Percentiles rank a stretch among this genome's conserved stretches.
phyloP scores from a whole-genome alignment of 208 protist species.

The Leishmania mexicana region DNA sequence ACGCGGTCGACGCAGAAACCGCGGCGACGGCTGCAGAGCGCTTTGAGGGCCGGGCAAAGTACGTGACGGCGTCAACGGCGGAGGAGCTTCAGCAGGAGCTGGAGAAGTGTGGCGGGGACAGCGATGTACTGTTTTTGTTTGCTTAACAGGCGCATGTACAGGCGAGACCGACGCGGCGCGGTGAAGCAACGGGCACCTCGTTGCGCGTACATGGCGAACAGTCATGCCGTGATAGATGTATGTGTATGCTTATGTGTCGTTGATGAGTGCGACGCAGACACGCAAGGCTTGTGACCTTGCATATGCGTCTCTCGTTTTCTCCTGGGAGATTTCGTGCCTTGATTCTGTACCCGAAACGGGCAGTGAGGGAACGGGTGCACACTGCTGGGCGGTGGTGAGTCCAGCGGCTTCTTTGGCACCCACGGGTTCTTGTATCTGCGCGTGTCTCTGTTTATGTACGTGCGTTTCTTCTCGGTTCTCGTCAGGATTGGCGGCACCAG shows the following conservation, averaged over 20 bases:
- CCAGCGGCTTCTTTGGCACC: not conserved
- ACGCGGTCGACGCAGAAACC: not conserved
- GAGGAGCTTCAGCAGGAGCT: constrained; percentile 33
- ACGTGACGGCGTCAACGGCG: constrained; percentile 8
- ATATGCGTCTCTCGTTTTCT: not conserved
- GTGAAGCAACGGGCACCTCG: too few species aligned
- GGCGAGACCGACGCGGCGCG: not conserved
- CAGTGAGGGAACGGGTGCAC: not conserved
- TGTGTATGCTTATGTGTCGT: not conserved
- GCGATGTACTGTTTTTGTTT: constrained; percentile 42
- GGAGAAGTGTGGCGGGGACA: constrained; percentile 30
- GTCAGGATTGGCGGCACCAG: not conserved
- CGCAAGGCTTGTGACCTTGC: not conserved
- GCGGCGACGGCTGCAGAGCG: not conserved
- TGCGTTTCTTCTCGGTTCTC: not conserved
- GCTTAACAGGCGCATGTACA: not conserved
- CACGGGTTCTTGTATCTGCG: not conserved
- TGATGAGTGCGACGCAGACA: not conserved
- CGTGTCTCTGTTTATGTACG: not conserved
- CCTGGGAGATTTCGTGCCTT: not conserved
- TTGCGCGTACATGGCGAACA: not conserved
- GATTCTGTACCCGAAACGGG: not conserved
- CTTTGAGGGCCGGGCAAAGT: constrained; percentile 16
- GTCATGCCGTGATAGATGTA: not conserved
- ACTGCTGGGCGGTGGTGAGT: not conserved